Conservation (phyloP, 2,329 filamentous ascomycete genomes). For the Cercospora zeae-maydis region DNA sequence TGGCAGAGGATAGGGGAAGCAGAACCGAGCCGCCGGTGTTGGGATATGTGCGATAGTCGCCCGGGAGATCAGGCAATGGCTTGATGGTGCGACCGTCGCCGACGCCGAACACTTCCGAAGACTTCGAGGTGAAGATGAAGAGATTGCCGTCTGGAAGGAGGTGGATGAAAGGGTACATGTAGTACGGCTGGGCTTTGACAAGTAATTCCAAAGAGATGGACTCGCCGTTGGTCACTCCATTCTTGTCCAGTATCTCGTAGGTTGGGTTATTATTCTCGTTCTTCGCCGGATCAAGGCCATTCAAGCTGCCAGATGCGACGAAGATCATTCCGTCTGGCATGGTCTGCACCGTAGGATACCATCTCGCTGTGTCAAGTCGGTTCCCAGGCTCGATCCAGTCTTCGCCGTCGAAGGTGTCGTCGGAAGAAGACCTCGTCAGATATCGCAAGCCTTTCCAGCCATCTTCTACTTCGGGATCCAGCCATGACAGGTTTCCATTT, state of each 20-base stretch:
- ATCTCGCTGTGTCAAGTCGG: slow-evolving; percentile 50
- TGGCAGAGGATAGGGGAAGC: slow-evolving; percentile 59
- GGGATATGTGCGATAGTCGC: slow-evolving; percentile 63
- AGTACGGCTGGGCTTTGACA: slow-evolving; percentile 49
- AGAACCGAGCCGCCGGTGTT: slow-evolving; percentile 62
- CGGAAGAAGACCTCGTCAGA: slow-evolving; percentile 47
- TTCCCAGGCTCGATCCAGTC: slow-evolving; percentile 56
- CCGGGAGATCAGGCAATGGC: slow-evolving; percentile 60
- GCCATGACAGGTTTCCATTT: slow-evolving; percentile 53
- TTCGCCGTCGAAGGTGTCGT: slow-evolving; percentile 47
- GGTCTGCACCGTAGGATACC: slow-evolving; percentile 59
- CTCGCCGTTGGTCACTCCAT: slow-evolving; percentile 47
- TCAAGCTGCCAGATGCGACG: slow-evolving; percentile 58
- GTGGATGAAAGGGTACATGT: slow-evolving; percentile 63
- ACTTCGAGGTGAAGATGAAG: slow-evolving; percentile 57
- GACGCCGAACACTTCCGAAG: slow-evolving; percentile 53
- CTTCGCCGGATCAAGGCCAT: slow-evolving; percentile 54
- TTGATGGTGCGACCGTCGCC: slow-evolving; percentile 56
- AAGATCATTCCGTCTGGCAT: slow-evolving; percentile 56
- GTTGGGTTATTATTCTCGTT: slow-evolving; percentile 61
- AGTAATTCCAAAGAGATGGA: slow-evolving; percentile 54
- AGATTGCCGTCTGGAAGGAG: slow-evolving; percentile 55
- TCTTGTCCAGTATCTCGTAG: slow-evolving; percentile 55
- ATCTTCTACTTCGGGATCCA: slow-evolving; percentile 57
- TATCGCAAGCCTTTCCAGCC: slow-evolving; percentile 58